Evolutionary conservation across 495 filamentous ascomycete genomes (phyloP), one percentile per base, ranked within the genome.

Genomic region (Talaromyces nanjingensis): DNA sequence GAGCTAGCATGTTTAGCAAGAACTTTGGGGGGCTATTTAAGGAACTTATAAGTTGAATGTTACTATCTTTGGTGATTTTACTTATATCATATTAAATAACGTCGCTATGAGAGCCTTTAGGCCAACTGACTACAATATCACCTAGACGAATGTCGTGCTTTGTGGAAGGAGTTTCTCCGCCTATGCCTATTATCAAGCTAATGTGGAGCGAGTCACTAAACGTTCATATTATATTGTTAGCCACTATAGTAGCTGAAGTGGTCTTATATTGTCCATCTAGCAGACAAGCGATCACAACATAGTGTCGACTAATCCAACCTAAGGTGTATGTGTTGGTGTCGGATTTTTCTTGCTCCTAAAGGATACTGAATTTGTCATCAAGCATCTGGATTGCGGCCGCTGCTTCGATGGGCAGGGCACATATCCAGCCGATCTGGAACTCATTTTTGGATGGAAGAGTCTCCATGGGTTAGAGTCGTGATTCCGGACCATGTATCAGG

Each of bases 1-100:
- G 68, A 2, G 61, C 59, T 1, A 76, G 22, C 0, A 73, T 72
- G 18, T 60, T 73, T 18, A 75, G 64, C 1, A 77, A 60, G 2
- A 67, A 33, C 9, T 53, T 49, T 16, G 74, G 74, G 29, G 75
- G 76, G 39, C 70, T 67, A 59, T 76, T 73, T 8, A 79, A 55
- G 2, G 64, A 62, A 1, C 75, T 71, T 24, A 72, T 81, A 7
- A 65, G 71, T 54, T 65, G 47, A 62, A 78, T 75, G 11, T 64
- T n/a, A 5, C 69, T 69, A 8, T 64, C 67, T 4, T 60, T 37
- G 16, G 63, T 3, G 8, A 67, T 66, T 52, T 80, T 81, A 4
- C 77, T 79, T 60, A 72, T 71, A 47, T 77, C 72, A 63, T 74
- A 74, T 60, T 76, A 73, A 5, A 77, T 54, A 1, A 72, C 73